phyloP scores from a whole-genome alignment of 2,329 filamentous ascomycete genomes.

The Cladobotryum mycophilum region DNA sequence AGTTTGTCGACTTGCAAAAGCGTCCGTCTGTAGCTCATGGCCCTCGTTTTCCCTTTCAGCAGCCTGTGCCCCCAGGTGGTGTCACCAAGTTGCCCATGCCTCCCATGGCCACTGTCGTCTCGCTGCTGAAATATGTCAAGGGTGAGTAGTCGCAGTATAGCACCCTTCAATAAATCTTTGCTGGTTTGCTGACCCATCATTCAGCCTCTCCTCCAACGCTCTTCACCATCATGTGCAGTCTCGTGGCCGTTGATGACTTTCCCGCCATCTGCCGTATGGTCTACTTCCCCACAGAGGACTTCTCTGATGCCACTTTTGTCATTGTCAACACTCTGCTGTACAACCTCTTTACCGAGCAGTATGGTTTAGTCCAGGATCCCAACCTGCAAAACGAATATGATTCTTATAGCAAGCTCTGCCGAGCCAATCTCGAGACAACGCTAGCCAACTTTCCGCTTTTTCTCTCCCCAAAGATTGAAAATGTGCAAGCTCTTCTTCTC shows the following conservation, averaged over 20 bases:
- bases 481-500: conserved; percentile 52
- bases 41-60: conserved; percentile 40
- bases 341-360: conserved; percentile 44
- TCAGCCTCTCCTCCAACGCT: conserved; percentile 41
- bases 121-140: conserved; percentile 43
- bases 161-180: background rate
- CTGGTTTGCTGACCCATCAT: background rate
- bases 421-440: conserved; percentile 44
- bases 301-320: conserved; percentile 44
- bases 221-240: conserved; percentile 44
- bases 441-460: conserved; percentile 49
- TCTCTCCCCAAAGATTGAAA: conserved; percentile 47
- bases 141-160: conserved; percentile 21
- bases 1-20: conserved; percentile 47
- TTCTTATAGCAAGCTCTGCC: conserved; percentile 34
- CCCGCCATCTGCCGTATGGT: conserved; percentile 42
- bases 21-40: conserved; percentile 34
- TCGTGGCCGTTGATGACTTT: conserved; percentile 45
- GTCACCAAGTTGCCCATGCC: conserved; percentile 50
- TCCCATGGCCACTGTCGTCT: conserved; percentile 44
- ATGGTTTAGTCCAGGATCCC: conserved; percentile 29
- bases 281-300: conserved; percentile 47
- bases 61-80: conserved; percentile 38
- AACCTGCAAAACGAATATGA: conserved; percentile 30
- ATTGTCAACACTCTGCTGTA: conserved; percentile 44